Evolutionary conservation across 2,329 filamentous ascomycete species (phyloP).

Genomic region (Claviceps monticola): DNA sequence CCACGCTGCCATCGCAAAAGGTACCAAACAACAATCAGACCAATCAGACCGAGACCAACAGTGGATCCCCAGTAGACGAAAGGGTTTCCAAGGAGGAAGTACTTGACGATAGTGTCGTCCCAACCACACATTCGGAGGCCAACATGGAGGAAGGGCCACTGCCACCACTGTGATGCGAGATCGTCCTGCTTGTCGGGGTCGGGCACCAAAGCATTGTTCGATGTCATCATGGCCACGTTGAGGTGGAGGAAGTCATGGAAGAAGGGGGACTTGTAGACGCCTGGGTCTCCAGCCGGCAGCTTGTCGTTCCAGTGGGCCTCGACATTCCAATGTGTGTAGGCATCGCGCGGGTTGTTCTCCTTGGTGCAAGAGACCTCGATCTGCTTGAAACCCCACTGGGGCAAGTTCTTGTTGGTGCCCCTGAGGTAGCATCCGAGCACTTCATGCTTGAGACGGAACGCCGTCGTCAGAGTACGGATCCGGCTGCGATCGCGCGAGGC

Average conservation of each 20-base stretch:
- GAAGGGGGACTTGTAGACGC: conserved; percentile 92
- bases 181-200: conserved; percentile 99
- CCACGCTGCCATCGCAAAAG: conserved; percentile 91
- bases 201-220: conserved; percentile 93
- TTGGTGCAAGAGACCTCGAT: conserved; percentile 95
- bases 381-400: conserved; percentile 99
- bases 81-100: conserved; percentile 95
- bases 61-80: conserved; percentile 93
- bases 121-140: conserved; percentile 97
- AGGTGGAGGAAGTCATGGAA: conserved; percentile 94
- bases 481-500: conserved; percentile 73
- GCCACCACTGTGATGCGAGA: conserved; percentile 91
- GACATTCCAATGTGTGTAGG: conserved; percentile 98
- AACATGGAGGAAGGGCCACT: conserved; percentile 92
- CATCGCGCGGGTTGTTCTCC: conserved; percentile 79
- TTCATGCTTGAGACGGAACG: conserved; percentile 76
- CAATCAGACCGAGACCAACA: conserved; percentile 59
- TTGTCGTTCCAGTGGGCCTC: conserved; percentile 91
- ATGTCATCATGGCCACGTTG: conserved; percentile 99
- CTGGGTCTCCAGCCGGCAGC: conserved; percentile 76
- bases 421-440: conserved; percentile 83
- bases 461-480: conserved; percentile 82
- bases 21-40: conserved; percentile 66
- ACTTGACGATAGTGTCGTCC: conserved; percentile 92
- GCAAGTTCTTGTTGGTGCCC: conserved; percentile 89